phyloP scores from a whole-genome alignment of 2,329 filamentous ascomycete species.

The Penicillium sp. region DNA sequence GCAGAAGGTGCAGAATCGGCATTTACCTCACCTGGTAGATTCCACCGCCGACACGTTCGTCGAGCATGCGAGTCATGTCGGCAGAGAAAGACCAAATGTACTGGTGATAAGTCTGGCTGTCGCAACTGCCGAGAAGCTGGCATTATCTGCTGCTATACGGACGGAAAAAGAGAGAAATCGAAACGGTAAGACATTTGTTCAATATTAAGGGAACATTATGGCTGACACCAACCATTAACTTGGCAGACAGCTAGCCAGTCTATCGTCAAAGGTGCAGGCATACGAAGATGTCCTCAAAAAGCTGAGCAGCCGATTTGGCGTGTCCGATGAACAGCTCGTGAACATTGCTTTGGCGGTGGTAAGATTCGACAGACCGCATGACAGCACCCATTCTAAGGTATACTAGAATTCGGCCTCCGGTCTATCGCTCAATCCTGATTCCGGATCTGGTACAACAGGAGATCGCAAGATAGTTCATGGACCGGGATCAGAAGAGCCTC shows the following conservation, averaged over 20 bases:
- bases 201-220: not conserved
- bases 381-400: constrained; percentile 15
- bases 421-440: constrained; percentile 21
- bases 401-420: constrained; percentile 24
- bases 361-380: constrained; percentile 10
- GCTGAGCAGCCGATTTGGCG: constrained; percentile 33
- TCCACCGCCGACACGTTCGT: constrained; percentile 37
- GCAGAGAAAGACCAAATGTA: constrained; percentile 45
- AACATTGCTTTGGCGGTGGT: constrained; percentile 32
- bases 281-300: constrained; percentile 40
- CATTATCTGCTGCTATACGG: constrained; percentile 44
- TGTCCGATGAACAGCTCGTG: constrained; percentile 37
- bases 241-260: constrained; percentile 38
- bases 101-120: constrained; percentile 43
- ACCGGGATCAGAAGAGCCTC: constrained; percentile 21
- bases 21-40: constrained; percentile 32
- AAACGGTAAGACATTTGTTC: constrained; percentile 35
- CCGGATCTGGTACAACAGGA: constrained; percentile 8
- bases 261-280: constrained; percentile 41
- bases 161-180: constrained; percentile 45
- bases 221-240: not conserved
- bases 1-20: constrained; percentile 32
- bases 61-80: constrained; percentile 46
- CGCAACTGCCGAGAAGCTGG: constrained; percentile 43
- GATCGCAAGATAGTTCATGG: constrained; percentile 18